Base-by-base conservation (phyloP, 257 asterid genomes). In the Solanum bulbocastanum region DNA sequence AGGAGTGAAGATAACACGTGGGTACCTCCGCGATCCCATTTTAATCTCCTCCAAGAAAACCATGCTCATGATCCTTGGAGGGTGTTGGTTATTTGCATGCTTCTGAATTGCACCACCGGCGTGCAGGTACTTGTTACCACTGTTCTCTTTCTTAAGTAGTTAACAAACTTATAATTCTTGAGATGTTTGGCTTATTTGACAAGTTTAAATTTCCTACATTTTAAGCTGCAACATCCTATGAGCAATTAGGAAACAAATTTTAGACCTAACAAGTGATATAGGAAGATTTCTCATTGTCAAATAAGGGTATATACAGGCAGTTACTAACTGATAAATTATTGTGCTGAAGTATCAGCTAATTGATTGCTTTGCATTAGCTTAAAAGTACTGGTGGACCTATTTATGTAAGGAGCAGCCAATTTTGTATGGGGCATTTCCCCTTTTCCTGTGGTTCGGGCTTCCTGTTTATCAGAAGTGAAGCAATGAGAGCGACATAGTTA, bases 21-120 rank as follows among this genome's bases (percentile, higher is more conserved):
- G 99, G 89, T 16, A 72, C 98, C 99, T 79, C 99, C 98, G 68
- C 91, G 94, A n/a, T 94, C 98, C 4, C 96, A 93, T 62, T 88
- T 87, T 83, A 89, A 93, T 89, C 96, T 96, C 88, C 94, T 96
- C 86, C 99, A 96, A 90, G 98, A 96, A 91, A 94, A 95, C 87
- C 98, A 96, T 82, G 89, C 90, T 15, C 93, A 92, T 89, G 98
- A 96, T 95, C 99, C 99, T 58, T 96, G 99, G 98, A 94, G 98
- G 92, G 98, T 96, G 82, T 90, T 96, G 91, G 92, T 96, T 56
- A 96, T 96, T 89, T 96, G 99, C 83, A 94, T 95, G 93, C 96
- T 96, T 89, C 98, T 96, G 83, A 96, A 96, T 93, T 88, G 79
- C 87, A 95, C 98, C 27, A 90, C 93, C 79, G 99, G 99, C 52